phyloP scores from a whole-genome alignment of 1,139 yeast species.

The Starmera stellimalicola region DNA sequence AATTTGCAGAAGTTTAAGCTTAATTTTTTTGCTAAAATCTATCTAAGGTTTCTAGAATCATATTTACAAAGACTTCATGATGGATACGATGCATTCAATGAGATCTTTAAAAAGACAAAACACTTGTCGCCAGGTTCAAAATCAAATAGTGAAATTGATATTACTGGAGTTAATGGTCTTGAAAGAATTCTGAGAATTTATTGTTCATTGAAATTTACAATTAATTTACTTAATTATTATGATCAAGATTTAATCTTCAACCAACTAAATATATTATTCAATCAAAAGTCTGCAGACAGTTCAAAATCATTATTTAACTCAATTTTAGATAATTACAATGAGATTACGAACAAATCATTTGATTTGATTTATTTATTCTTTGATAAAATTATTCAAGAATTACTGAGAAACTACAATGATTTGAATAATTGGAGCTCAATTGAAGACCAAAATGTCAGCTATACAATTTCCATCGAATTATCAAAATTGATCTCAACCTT shows the following conservation, averaged over 20 bases:
- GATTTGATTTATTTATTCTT: constrained; percentile 36
- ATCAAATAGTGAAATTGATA: constrained; percentile 26
- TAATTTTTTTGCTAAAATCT: constrained; percentile 61
- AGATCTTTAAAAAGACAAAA: constrained; percentile 30
- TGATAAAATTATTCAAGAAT: constrained; percentile 37
- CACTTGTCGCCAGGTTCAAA: constrained; percentile 29
- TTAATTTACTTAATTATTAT: constrained; percentile 50
- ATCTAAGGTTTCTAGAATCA: constrained; percentile 50
- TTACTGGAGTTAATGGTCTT: constrained; percentile 39
- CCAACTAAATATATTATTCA: constrained; percentile 47
- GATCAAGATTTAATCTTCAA: constrained; percentile 55
- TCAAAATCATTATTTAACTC: constrained; percentile 42
- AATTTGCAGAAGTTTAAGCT: constrained; percentile 56
- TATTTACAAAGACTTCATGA: constrained; percentile 45
- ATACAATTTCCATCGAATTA: constrained; percentile 29
- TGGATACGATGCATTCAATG: constrained; percentile 38
- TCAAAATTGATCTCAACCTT: constrained; percentile 6
- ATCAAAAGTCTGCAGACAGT: constrained; percentile 21
- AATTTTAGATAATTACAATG: constrained; percentile 36
- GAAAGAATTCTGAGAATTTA: constrained; percentile 48
- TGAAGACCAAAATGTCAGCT: constrained; percentile 10
- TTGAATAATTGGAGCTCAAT: constrained; percentile 19
- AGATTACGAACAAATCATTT: constrained; percentile 30
- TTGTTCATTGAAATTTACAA: constrained; percentile 49
- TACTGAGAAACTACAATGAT: constrained; percentile 45